Conservation (phyloP, 2,329 filamentous ascomycete genomes). For the Ilyonectria robusta region DNA sequence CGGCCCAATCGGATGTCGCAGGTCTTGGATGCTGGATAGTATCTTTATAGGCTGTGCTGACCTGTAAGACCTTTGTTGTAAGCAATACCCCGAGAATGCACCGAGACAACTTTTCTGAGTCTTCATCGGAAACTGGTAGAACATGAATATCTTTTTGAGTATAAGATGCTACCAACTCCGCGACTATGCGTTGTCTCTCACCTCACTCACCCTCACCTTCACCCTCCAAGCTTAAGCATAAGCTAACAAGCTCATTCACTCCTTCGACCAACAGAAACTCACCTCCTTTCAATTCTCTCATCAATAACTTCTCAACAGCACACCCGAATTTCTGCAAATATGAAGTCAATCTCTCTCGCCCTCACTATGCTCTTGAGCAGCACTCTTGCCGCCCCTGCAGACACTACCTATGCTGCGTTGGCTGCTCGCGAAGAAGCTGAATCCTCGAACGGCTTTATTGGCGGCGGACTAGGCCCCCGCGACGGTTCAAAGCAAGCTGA, state of each 20-base stretch:
- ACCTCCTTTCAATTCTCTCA: not conserved
- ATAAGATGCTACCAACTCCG: conserved; percentile 26
- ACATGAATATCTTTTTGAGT: conserved; percentile 15
- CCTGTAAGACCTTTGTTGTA: not conserved
- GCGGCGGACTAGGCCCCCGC: conserved; percentile 6
- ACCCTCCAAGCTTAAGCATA: conserved; percentile 1
- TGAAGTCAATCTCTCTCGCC: conserved; percentile 32
- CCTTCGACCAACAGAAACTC: conserved; percentile 10
- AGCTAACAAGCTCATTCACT: not conserved
- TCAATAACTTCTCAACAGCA: not conserved
- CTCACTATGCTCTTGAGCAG: conserved; percentile 27
- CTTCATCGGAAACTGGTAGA: not conserved
- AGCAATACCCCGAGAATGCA: conserved; percentile 28
- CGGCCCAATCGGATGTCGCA: not conserved
- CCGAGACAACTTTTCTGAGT: conserved; percentile 29
- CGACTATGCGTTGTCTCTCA: not conserved
- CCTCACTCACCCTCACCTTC: conserved; percentile 9
- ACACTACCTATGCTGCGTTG: conserved; percentile 25
- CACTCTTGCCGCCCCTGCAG: conserved; percentile 23
- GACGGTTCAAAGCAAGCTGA: not conserved
- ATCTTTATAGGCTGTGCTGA: not conserved
- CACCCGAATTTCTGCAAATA: conserved; percentile 20
- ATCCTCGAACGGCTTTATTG: conserved; percentile 10
- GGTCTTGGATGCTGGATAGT: not conserved
- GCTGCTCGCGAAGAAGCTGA: conserved; percentile 27